Base-by-base conservation (phyloP, 1,284 basidiomycete genomes). In the Phellopilus nigrolimitatus region DNA sequence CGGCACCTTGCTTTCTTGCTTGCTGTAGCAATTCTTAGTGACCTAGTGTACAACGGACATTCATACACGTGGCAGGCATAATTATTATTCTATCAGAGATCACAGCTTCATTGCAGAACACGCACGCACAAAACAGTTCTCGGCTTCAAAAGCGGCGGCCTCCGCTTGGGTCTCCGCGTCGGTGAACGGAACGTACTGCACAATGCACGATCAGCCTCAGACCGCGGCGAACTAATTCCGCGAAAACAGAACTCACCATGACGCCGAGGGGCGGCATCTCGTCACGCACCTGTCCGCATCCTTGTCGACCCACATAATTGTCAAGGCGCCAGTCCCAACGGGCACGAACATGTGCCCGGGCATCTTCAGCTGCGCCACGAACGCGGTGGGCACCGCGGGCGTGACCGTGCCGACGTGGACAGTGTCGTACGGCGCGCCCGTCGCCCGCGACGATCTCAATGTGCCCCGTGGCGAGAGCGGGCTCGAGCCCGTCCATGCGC, bases 321-420 rank as follows among this genome's bases (percentile, higher is more conserved):
- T 66, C 68, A 94, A 82, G 25, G 56, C 59, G 27, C 68, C 61
- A 1, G 74, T 77, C 4, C 92, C 93, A 4, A 98, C 86, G 1
- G 95, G 95, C 47, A 97, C 89, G 68, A 97, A 95, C 86, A 97
- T 91, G 45, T 91, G 73, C 1, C 95, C 95, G 0, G 92, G 92
- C 1, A 68, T 67, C 10, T 86, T 88, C 3, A 98, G 82, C 66
- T 95, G 88, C 9, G 91, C 79, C 21, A 98, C 65, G 0, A 98
- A 76, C 0, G 76, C 65, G 30, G 79, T 65, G 0, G 94, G 93
- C n/a, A 93, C 68, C 0, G 63, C 73, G 0, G 90, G 86, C 0
- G 94, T 85, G 0, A 95, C 94, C 0, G 95, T 95, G 3, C 95
- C 95, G 17, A 98, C 95, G 61, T 99, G 95, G 42, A 98, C 97